Conservation (phyloP, 148 eudicot genomes). For the Vaccinium darrowii region DNA sequence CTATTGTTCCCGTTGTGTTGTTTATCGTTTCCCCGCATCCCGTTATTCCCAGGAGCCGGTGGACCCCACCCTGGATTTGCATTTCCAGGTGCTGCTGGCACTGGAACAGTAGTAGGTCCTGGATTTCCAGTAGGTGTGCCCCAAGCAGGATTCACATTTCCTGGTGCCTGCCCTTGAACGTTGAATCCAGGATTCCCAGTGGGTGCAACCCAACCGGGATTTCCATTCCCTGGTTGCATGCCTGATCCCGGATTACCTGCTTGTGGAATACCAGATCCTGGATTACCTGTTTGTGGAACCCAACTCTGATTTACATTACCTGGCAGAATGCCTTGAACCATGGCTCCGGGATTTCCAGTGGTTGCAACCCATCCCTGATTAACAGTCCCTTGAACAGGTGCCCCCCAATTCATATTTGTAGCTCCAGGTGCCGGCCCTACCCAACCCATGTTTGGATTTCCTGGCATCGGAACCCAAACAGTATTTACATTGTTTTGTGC, state of each 20-base stretch:
- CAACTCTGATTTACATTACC: slow-evolving; percentile 52
- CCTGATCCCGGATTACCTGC: slow-evolving; percentile 28
- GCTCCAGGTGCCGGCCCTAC: slow-evolving; percentile 35
- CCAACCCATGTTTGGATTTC: slow-evolving; percentile 68
- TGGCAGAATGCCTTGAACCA: slow-evolving; percentile 24
- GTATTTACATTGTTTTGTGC: slow-evolving; percentile 30
- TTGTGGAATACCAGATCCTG: slow-evolving; percentile 27
- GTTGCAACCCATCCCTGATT: slow-evolving; percentile 36
- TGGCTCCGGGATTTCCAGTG: slow-evolving; percentile 29
- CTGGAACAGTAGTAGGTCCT: slow-evolving; percentile 31
- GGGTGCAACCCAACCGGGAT: slow-evolving; percentile 37
- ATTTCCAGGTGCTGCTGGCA: slow-evolving; percentile 36
- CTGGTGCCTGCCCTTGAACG: slow-evolving; percentile 28
- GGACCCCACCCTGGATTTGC: slow-evolving; percentile 44
- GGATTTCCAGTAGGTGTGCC: slow-evolving; percentile 26
- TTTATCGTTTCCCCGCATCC: slow-evolving; percentile 43
- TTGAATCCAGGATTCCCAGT: slow-evolving; percentile 25
- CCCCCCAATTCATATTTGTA: slow-evolving; percentile 39
- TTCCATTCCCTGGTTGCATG: slow-evolving; percentile 27
- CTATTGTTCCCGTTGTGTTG: slow-evolving; percentile 35
- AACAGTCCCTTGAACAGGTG: slow-evolving; percentile 29
- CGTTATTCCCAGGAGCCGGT: slow-evolving; percentile 41
- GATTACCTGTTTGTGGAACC: slow-evolving; percentile 35
- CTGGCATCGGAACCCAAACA: slow-evolving; percentile 38
- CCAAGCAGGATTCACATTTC: slow-evolving; percentile 56